Conservation (phyloP, 2,329 filamentous ascomycete genomes). For the Pyricularia pennisetigena region DNA sequence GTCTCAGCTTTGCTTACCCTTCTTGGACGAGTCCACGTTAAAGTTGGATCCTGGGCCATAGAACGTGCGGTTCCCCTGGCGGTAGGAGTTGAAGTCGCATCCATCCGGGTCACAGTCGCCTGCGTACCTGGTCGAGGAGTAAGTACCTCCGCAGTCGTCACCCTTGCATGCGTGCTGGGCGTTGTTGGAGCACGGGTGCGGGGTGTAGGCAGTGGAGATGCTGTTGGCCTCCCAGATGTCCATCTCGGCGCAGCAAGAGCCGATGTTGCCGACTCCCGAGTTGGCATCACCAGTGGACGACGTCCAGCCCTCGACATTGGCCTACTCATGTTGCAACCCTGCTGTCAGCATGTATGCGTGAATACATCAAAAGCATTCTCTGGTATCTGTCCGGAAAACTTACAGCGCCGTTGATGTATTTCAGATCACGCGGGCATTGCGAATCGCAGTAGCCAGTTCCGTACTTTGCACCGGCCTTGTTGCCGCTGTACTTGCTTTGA, state of each 20-base stretch:
- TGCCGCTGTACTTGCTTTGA: constrained; percentile 35
- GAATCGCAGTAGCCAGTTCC: constrained; percentile 49
- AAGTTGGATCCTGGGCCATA: constrained; percentile 40
- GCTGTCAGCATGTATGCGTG: not conserved
- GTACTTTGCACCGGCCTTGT: constrained; percentile 46
- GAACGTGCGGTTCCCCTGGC: constrained; percentile 53
- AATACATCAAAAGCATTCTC: not conserved
- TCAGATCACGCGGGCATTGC: constrained; percentile 44
- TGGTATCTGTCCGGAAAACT: constrained; percentile 3
- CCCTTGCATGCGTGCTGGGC: constrained; percentile 41
- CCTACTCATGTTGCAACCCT: constrained; percentile 19
- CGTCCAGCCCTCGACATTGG: constrained; percentile 41
- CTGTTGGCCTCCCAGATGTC: constrained; percentile 36
- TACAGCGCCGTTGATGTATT: constrained; percentile 45
- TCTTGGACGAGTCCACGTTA: constrained; percentile 48
- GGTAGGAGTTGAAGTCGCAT: constrained; percentile 62
- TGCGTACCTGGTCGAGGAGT: constrained; percentile 41
- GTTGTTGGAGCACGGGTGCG: constrained; percentile 31
- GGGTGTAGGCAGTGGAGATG: constrained; percentile 24
- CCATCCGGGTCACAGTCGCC: constrained; percentile 60
- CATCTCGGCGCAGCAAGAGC: constrained; percentile 38
- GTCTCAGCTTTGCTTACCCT: constrained; percentile 12
- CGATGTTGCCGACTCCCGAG: constrained; percentile 39
- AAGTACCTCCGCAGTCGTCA: constrained; percentile 42
- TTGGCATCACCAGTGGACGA: constrained; percentile 43